Evolutionary conservation across 192 early-diverging fungal species (phyloP), one percentile per base, ranked within the genome.

Genomic region (Coemansia sp.): DNA sequence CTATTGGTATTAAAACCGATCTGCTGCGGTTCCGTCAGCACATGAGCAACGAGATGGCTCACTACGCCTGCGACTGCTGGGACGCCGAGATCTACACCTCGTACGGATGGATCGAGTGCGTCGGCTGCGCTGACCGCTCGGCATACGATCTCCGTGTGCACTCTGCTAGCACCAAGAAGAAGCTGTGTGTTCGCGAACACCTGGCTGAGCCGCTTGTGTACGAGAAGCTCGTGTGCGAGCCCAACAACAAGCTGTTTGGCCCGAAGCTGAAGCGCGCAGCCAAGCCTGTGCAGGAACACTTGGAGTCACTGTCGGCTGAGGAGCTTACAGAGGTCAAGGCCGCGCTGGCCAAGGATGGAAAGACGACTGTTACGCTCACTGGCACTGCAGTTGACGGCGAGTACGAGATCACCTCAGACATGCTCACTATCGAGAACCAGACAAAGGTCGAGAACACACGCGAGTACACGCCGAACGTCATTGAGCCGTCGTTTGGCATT

Each of bases 21-120:
- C 85, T 88, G 25, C 80, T 99, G 48, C 89, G 96, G 51, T 96
- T 99, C 90, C 89, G 97, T 69, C 96, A 99, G 81, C 97, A 99
- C 81, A 94, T 99, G 92, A 74, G 84, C 43, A 99, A 99, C 84
- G 97, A 99, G 84, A 98, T 99, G 95, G 97, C 97, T 17, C 97
- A 99, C 85, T 99, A 99, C 72, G 96, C 97, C 11, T 90, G 89
- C 78, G 96, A 94, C 80, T 93, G 91, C 84, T 99, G 96, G 96
- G 97, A 99, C 78, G 96, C 97, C 43, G 97, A 99, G 80, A 98
- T 98, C 72, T 77, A 90, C 65, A 93, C 83, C 65, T 91, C 89
- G 61, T 93, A 93, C 75, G 97, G 97, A 55, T 99, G 97, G 97
- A 94, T 97, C 78, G 97, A 99, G 81, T 96, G 94, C 68, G 97